Evolutionary conservation across 192 early-diverging fungal genomes (phyloP).

Genomic region (Coemansia sp.): DNA sequence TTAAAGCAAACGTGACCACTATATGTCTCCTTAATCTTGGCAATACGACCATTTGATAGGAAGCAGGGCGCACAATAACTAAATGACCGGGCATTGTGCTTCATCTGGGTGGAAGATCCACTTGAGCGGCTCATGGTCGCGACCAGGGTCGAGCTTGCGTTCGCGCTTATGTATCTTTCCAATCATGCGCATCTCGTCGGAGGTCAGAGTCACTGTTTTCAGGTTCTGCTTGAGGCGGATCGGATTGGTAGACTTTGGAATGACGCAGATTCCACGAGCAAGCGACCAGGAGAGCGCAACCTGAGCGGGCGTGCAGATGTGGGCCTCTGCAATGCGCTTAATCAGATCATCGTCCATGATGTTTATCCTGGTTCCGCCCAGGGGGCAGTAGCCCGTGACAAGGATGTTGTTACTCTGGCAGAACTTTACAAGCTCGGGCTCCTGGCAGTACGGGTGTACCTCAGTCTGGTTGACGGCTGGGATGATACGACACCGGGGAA

Average conservation of each 20-base stretch:
- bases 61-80: neutral
- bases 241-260: constrained; percentile 77
- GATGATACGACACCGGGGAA: constrained; percentile 62
- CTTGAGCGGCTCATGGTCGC: constrained; percentile 29
- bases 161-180: constrained; percentile 24
- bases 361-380: constrained; percentile 57
- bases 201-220: constrained; percentile 22
- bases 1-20: neutral
- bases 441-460: constrained; percentile 67
- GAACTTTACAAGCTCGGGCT: constrained; percentile 71
- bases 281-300: constrained; percentile 73
- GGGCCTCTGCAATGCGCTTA: constrained; percentile 66
- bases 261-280: constrained; percentile 72
- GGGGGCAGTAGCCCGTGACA: constrained; percentile 81
- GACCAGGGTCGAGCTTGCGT: constrained; percentile 41
- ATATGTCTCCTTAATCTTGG: neutral
- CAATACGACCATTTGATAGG: neutral
- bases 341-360: constrained; percentile 56
- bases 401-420: constrained; percentile 69
- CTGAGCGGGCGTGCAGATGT: constrained; percentile 67
- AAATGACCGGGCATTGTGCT: constrained; percentile 48
- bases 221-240: constrained; percentile 61
- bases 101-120: constrained; percentile 49
- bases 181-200: constrained; percentile 42
- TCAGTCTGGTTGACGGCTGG: constrained; percentile 90